Percentiles rank a stretch among this genome's conserved stretches.
phyloP scores from a whole-genome alignment of 306 rosid species.

The Lathyrus oleraceus region DNA sequence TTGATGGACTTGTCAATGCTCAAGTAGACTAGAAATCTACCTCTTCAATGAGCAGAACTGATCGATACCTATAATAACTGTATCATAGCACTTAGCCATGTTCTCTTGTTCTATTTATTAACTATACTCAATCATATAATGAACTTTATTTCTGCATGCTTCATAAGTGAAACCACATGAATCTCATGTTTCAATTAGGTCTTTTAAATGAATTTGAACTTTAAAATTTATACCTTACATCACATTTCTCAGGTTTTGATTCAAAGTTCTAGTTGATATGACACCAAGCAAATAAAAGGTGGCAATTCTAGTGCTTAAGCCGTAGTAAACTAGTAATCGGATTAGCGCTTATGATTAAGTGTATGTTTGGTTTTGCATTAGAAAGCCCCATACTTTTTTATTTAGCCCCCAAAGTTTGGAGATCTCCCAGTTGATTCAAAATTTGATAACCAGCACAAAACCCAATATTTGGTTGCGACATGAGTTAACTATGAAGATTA shows the following conservation, averaged over 20 bases:
- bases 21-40: slow-evolving; percentile 25
- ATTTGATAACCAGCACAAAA: neutral
- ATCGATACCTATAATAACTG: neutral
- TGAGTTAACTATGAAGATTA: slow-evolving; percentile 6
- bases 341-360: neutral
- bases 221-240: slow-evolving; percentile 2
- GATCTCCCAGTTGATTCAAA: neutral
- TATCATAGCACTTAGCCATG: neutral
- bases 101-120: neutral
- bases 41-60: neutral
- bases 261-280: neutral
- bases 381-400: neutral
- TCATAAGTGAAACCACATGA: neutral
- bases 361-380: neutral
- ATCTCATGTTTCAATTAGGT: neutral
- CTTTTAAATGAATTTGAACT: slow-evolving; percentile 13
- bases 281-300: neutral
- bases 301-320: neutral
- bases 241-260: slow-evolving; percentile 1
- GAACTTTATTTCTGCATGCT: neutral
- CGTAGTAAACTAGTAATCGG: neutral
- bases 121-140: neutral
- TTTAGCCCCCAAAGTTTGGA: neutral
- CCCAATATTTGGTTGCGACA: neutral
- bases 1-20: slow-evolving; percentile 54